Base-by-base conservation (phyloP, 495 filamentous ascomycete species). In the Neurospora sp. region DNA sequence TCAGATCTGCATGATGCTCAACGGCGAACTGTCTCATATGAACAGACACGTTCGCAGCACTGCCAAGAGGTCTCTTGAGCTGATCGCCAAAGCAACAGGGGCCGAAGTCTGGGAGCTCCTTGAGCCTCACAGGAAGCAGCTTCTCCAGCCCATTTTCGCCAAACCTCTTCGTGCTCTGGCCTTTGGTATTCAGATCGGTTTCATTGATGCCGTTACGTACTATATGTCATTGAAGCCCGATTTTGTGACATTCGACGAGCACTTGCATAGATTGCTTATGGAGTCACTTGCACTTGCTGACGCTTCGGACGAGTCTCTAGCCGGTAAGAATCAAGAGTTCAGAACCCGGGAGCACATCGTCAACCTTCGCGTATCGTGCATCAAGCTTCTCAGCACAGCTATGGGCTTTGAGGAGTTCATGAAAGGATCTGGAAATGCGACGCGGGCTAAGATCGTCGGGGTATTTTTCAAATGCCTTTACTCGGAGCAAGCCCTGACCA, bases 381-480 rank as follows among this genome's bases (percentile, higher is more conserved):
- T 99, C 76, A 93, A 92, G 61, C 89, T 99, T 37, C 83, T 99
- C 61, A 96, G 94, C 38, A 93, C 92, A 74, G 96, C 96, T 9
- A 95, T 98, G 88, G 87, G 89, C 65, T 97, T 97, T 79, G 90
- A 92, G 1, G 96, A 97, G 40, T 98, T 97, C 77, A 88, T 87
- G 78, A 90, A 89, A 61, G 81, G 83, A 8, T 78, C 79, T 68
- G 89, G 89, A 42, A 92, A 91, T 70, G 90, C 91, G 3, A 96
- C 91, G 40, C 86, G 94, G 70, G 88, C 89, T 38, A 90, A 93
- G 69, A 94, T 97, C 70, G 96, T 99, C 27, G 91, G 93, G 1
- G 92, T 97, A 8, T 98, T 98, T 84, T 99, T 99, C 88, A 98
- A 97, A 76, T 96, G 92, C 20, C 85, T 99, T 1, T 98, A 98